A percentile compares a stretch with the other conserved stretches of the same genome.
Conservation (phyloP, 176 grass and related monocot genomes). For the sorghum (Sorghum bicolor) region Sorghum_bicolor_NCBIv3 NC_012877.2:62498501-62499000, state of each 20-base stretch:
- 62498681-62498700: constrained; percentile 58
- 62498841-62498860: constrained; percentile 61
- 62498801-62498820: constrained; percentile 54
- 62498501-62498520: constrained; percentile 80
- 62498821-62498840: constrained; percentile 60
- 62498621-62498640: constrained; percentile 74
- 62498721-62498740: constrained; percentile 92
- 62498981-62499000: constrained; percentile 59
- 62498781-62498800: constrained; percentile 81
- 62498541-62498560: constrained; percentile 62
- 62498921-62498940: constrained; percentile 79
- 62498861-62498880: constrained; percentile 64
- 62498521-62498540: constrained; percentile 72
- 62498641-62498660: constrained; percentile 73
- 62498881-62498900: constrained; percentile 82
- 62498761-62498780: constrained; percentile 80
- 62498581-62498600: constrained; percentile 75
- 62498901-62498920: constrained; percentile 89
- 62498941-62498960: constrained; percentile 88
- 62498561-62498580: constrained; percentile 36
- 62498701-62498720: constrained; percentile 84
- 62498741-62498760: constrained; percentile 93
- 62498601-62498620: constrained; percentile 67
- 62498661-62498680: constrained; percentile 37
- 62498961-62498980: constrained; percentile 63